phyloP scores from a whole-genome alignment of 2,329 filamentous ascomycete genomes.

The Daldinia sp. region DNA sequence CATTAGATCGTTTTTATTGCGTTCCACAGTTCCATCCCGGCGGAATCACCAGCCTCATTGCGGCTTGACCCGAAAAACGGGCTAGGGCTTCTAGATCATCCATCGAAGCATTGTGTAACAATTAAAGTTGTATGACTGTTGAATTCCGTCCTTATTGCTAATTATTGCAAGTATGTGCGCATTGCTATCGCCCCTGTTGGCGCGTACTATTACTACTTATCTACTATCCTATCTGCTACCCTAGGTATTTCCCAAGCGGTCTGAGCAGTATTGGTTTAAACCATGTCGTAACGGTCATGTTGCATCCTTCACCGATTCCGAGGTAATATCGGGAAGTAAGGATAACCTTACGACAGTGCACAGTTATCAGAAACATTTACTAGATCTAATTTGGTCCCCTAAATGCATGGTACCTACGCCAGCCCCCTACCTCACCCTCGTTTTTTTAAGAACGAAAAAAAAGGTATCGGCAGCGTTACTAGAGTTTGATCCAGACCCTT shows the following conservation, averaged over 20 bases:
- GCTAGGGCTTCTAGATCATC: constrained; percentile 38
- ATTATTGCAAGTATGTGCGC: background rate
- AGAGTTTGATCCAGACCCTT: constrained; percentile 14
- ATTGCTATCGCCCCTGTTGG: background rate
- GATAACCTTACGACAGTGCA: constrained; percentile 4
- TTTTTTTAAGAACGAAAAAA: background rate
- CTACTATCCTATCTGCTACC: too few relatives aligned
- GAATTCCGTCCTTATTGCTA: background rate
- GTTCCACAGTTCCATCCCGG: constrained; percentile 37
- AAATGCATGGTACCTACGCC: background rate
- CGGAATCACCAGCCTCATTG: constrained; percentile 36
- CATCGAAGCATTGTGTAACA: constrained; percentile 34
- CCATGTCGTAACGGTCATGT: constrained; percentile 14
- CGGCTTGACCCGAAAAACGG: constrained; percentile 30
- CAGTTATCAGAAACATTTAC: constrained; percentile 2
- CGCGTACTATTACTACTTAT: background rate
- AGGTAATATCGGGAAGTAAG: background rate
- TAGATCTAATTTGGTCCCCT: background rate
- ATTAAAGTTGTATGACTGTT: background rate
- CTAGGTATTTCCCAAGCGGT: background rate
- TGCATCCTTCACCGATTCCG: constrained; percentile 9
- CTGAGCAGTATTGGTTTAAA: background rate
- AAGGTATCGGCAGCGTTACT: constrained; percentile 13
- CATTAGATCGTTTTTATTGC: constrained; percentile 40
- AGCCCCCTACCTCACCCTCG: background rate